Evolutionary conservation across 2,329 filamentous ascomycete species (phyloP).

Genomic region (Penicillium expansum): DNA sequence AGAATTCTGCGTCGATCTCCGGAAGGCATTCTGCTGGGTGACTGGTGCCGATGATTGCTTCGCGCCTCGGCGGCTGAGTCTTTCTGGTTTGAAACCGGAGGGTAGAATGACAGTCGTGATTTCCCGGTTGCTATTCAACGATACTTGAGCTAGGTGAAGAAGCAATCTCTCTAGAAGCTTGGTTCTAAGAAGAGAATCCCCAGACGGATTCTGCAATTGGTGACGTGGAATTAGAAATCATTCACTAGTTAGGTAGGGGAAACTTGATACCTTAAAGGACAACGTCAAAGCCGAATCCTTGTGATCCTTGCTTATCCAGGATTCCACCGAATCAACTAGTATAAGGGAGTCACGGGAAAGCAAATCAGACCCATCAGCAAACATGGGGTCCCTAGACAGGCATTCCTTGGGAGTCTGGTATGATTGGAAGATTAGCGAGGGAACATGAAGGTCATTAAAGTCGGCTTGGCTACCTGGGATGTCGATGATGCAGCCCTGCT

Average conservation of each 20-base stretch:
- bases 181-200: constrained; percentile 35
- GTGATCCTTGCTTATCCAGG: constrained; percentile 28
- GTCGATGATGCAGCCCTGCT: background rate
- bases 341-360: constrained; percentile 22
- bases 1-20: constrained; percentile 19
- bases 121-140: constrained; percentile 53
- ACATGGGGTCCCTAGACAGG: constrained; percentile 19
- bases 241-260: background rate
- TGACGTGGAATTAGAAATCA: constrained; percentile 12
- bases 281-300: constrained; percentile 24
- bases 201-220: constrained; percentile 8
- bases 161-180: constrained; percentile 47
- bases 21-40: background rate
- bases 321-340: constrained; percentile 40
- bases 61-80: background rate
- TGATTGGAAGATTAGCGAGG: background rate
- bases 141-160: constrained; percentile 48
- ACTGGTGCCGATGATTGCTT: background rate
- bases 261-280: constrained; percentile 35
- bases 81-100: constrained; percentile 28
- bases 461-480: constrained; percentile 11
- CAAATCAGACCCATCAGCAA: constrained; percentile 10
- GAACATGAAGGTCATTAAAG: background rate
- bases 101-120: constrained; percentile 55
- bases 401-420: constrained; percentile 22